Percentiles rank a stretch among this genome's conserved stretches.
phyloP scores from a whole-genome alignment of 106 monocot species.

The Dendrobium officinale region DNA sequence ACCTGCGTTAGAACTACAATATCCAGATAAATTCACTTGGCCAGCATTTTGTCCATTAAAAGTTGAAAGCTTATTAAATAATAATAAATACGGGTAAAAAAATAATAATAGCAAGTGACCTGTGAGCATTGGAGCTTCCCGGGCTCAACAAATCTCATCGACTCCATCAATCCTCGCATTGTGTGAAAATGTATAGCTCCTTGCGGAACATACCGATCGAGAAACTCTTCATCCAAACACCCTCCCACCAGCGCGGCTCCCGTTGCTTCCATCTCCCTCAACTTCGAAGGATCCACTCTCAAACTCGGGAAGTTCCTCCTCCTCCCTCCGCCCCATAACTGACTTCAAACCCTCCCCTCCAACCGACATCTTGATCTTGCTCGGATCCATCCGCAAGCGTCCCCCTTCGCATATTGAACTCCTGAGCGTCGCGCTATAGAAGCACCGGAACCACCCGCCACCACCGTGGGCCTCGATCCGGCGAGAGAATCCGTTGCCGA shows the following conservation, averaged over 20 bases:
- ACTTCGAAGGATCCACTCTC: slow-evolving; percentile 68
- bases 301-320: slow-evolving; percentile 77
- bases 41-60: neutral
- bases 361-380: slow-evolving; percentile 61
- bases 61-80: no score
- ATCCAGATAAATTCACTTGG: neutral
- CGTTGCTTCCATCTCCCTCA: slow-evolving; percentile 27
- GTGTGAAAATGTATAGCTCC: slow-evolving; percentile 59
- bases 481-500: slow-evolving; percentile 81
- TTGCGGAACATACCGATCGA: slow-evolving; percentile 36
- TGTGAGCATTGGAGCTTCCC: slow-evolving; percentile 60
- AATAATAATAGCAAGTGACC: slow-evolving; percentile 23
- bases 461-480: slow-evolving; percentile 27
- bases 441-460: slow-evolving; percentile 56
- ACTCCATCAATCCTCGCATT: slow-evolving; percentile 61
- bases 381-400: slow-evolving; percentile 66
- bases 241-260: slow-evolving; percentile 7
- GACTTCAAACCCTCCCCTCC: slow-evolving; percentile 74
- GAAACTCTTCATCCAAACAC: slow-evolving; percentile 48
- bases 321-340: slow-evolving; percentile 81
- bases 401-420: slow-evolving; percentile 83
- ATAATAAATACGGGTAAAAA: neutral
- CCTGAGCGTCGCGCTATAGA: slow-evolving; percentile 62
- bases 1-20: neutral
- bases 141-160: slow-evolving; percentile 41